Percentiles rank a stretch among this genome's conserved stretches.
phyloP scores from a whole-genome alignment of 2,329 filamentous ascomycete genomes.

The Penicillium sp. region DNA sequence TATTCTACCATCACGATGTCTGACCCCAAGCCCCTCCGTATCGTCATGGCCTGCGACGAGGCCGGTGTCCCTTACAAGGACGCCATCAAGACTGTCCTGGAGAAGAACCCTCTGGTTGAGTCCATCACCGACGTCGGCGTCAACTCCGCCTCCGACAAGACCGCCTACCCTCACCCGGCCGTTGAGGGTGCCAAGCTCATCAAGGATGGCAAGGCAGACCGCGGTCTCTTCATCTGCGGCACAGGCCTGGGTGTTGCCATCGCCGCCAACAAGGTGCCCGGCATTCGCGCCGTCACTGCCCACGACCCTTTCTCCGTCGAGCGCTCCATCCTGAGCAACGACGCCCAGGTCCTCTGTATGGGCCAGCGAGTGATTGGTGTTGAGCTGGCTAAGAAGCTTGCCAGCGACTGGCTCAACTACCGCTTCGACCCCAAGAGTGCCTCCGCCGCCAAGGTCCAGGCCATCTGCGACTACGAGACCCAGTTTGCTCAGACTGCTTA shows the following conservation, averaged over 20 bases:
- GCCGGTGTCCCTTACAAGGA: conserved; percentile 77
- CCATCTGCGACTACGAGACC: conserved; percentile 44
- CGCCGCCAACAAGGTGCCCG: conserved; percentile 81
- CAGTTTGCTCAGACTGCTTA: conserved; percentile 29
- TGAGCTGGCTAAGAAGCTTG: conserved; percentile 73
- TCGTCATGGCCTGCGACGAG: conserved; percentile 65
- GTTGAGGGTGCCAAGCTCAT: conserved; percentile 64
- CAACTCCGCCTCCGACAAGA: conserved; percentile 64
- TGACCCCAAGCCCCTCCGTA: conserved; percentile 49
- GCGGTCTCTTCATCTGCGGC: conserved; percentile 75
- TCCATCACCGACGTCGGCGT: conserved; percentile 74
- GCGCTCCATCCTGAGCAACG: conserved; percentile 75
- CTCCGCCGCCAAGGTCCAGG: conserved; percentile 60
- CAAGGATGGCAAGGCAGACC: conserved; percentile 59
- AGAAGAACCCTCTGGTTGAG: conserved; percentile 63
- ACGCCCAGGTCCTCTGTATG: conserved; percentile 83
- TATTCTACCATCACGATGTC: conserved; percentile 27
- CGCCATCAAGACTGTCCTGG: conserved; percentile 69
- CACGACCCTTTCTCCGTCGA: conserved; percentile 85
- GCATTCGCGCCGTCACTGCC: conserved; percentile 81
- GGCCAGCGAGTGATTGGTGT: conserved; percentile 79
- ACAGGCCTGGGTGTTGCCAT: conserved; percentile 86
- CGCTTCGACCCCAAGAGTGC: conserved; percentile 68
- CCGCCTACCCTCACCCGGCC: conserved; percentile 76
- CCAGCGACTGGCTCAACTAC: conserved; percentile 80